A percentile compares a stretch with the other conserved stretches of the same genome.
phyloP scores from a whole-genome alignment of 441 rosid species.

The Populus hybrid region DNA sequence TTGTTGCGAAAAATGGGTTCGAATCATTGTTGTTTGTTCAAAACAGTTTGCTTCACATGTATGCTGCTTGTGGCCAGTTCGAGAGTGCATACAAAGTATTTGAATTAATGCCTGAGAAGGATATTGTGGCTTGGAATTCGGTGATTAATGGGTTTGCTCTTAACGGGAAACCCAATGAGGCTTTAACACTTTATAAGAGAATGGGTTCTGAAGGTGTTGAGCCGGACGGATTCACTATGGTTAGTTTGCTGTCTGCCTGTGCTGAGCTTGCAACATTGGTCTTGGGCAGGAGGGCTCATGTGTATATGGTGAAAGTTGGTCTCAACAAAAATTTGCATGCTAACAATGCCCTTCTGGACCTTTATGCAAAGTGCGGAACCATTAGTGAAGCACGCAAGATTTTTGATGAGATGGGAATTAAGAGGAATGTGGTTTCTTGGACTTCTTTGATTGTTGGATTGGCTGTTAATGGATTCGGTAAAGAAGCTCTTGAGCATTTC shows the following conservation, averaged over 20 bases:
- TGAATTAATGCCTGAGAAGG: conserved; percentile 19
- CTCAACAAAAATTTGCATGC: conserved; percentile 41
- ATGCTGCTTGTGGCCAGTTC: conserved; percentile 3
- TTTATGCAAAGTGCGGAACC: conserved; percentile 79
- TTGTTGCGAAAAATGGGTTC: not conserved
- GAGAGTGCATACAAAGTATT: conserved; percentile 8
- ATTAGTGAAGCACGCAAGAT: conserved; percentile 51
- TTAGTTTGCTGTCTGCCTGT: conserved; percentile 64
- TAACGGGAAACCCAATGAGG: not conserved
- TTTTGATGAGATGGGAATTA: conserved; percentile 44
- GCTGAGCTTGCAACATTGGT: conserved; percentile 58
- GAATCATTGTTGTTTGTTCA: conserved; percentile 8
- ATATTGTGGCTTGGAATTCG: conserved; percentile 7
- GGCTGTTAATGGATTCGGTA: conserved; percentile 74
- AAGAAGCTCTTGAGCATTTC: conserved; percentile 62
- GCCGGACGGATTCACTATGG: conserved; percentile 62
- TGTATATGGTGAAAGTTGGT: conserved; percentile 33
- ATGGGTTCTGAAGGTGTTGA: conserved; percentile 41
- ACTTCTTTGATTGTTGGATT: conserved; percentile 77
- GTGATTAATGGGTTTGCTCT: conserved; percentile 1
- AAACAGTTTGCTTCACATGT: conserved; percentile 8
- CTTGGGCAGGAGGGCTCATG: conserved; percentile 55
- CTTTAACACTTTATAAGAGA: conserved; percentile 16
- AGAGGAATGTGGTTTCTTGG: conserved; percentile 66
- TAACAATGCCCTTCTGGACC: conserved; percentile 58